phyloP scores from a whole-genome alignment of 2,329 filamentous ascomycete species.

The Diaporthe vexans region DNA sequence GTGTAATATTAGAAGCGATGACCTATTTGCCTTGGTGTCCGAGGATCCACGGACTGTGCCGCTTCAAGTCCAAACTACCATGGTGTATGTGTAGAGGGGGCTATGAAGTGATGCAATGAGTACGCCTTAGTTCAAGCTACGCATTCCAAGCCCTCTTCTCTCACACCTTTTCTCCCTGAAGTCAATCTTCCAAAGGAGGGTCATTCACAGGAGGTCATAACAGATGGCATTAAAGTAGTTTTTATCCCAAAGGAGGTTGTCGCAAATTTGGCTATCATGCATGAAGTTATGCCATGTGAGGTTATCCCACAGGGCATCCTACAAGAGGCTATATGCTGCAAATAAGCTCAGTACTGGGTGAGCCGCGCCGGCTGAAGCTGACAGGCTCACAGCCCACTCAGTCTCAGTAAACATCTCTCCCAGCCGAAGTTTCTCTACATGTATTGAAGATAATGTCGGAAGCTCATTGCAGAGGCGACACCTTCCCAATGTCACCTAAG shows the following conservation, averaged over 20 bases:
- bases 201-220: too few relatives aligned
- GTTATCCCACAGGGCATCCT: too few relatives aligned
- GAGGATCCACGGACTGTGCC: not conserved
- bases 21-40: not conserved
- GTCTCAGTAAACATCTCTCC: not conserved
- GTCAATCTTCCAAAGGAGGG: too few relatives aligned
- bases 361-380: not conserved
- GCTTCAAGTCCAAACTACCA: not conserved
- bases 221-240: too few relatives aligned
- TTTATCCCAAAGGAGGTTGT: not conserved
- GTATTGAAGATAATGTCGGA: not conserved
- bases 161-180: too few relatives aligned
- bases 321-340: too few relatives aligned
- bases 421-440: not conserved
- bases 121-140: too few relatives aligned
- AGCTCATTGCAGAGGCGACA: not conserved
- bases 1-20: not conserved
- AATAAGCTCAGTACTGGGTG: not conserved
- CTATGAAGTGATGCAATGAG: not conserved
- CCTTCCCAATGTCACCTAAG: not conserved
- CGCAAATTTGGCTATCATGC: too few relatives aligned
- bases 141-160: not conserved
- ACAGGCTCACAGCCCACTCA: not conserved
- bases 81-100: not conserved
- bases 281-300: too few relatives aligned